phyloP scores from a whole-genome alignment of 345 rosid species.

The Gossypium anomalum region DNA sequence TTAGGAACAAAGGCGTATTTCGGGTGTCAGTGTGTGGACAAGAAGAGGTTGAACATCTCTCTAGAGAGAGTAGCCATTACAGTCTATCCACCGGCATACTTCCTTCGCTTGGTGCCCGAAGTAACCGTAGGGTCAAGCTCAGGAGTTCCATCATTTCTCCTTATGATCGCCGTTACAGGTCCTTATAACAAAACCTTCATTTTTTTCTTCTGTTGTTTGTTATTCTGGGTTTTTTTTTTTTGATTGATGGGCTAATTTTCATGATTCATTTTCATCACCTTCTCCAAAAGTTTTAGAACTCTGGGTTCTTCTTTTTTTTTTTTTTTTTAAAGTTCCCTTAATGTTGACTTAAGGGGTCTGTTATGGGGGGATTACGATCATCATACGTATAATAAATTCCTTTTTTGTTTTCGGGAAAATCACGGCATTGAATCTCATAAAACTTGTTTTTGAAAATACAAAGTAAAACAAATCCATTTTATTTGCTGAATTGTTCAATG shows the following conservation, averaged over 20 bases:
- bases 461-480: neutral
- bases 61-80: conserved; percentile 79
- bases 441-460: neutral
- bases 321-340: too few species aligned
- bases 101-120: conserved; percentile 90
- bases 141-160: conserved; percentile 59
- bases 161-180: conserved; percentile 85
- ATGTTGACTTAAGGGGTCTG: neutral
- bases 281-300: neutral
- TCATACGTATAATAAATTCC: neutral
- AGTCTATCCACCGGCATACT: conserved; percentile 79
- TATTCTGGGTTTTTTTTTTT: neutral
- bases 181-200: too few species aligned
- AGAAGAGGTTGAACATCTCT: conserved; percentile 69
- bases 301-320: neutral
- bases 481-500: neutral
- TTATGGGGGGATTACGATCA: neutral
- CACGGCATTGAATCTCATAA: conserved; percentile 26
- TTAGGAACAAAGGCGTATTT: conserved; percentile 33
- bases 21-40: conserved; percentile 44
- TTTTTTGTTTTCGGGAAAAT: neutral
- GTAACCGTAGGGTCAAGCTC: conserved; percentile 72
- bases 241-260: too few species aligned
- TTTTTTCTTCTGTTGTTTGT: neutral
- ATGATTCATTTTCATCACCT: neutral